phyloP scores from a whole-genome alignment of 2,329 filamentous ascomycete species.

The Paracorniculantispora psalliotae region DNA sequence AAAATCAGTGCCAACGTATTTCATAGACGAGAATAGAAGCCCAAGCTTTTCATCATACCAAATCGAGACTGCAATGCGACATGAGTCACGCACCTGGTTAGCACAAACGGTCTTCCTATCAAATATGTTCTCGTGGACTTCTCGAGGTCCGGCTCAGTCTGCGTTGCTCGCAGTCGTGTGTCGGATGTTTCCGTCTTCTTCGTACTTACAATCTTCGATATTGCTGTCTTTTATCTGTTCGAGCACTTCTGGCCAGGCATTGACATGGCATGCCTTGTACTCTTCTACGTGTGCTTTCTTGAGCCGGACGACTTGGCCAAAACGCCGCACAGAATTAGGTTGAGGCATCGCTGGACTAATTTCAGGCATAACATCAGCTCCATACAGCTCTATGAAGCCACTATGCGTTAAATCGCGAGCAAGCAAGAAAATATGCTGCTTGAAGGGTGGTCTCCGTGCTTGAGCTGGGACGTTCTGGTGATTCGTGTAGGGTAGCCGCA shows the following conservation, averaged over 20 bases:
- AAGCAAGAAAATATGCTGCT: not conserved
- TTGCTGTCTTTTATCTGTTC: slow-evolving; percentile 71
- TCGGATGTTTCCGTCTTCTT: not conserved
- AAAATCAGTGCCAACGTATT: slow-evolving; percentile 70
- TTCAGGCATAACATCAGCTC: not conserved
- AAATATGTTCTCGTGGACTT: not conserved
- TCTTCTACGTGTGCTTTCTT: slow-evolving; percentile 60
- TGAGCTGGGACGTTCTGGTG: not conserved
- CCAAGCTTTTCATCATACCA: slow-evolving; percentile 59
- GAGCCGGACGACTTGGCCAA: slow-evolving; percentile 69
- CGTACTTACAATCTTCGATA: slow-evolving; percentile 61
- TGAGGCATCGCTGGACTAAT: slow-evolving; percentile 17
- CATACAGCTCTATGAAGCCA: too few relatives aligned
- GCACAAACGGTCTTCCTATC: not conserved
- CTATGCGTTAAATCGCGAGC: too few relatives aligned
- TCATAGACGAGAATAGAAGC: slow-evolving; percentile 71
- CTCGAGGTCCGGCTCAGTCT: not conserved
- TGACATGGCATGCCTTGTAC: slow-evolving; percentile 70
- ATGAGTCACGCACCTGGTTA: not conserved
- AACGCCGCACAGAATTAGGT: slow-evolving; percentile 46
- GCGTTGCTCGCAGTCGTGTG: not conserved
- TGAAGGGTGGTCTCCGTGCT: not conserved
- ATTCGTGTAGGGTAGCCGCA: not conserved
- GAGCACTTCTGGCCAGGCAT: slow-evolving; percentile 73
- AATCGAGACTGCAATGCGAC: slow-evolving; percentile 56